phyloP scores from a whole-genome alignment of 2,329 filamentous ascomycete species.

The Rhexocercosporidium sp. region DNA sequence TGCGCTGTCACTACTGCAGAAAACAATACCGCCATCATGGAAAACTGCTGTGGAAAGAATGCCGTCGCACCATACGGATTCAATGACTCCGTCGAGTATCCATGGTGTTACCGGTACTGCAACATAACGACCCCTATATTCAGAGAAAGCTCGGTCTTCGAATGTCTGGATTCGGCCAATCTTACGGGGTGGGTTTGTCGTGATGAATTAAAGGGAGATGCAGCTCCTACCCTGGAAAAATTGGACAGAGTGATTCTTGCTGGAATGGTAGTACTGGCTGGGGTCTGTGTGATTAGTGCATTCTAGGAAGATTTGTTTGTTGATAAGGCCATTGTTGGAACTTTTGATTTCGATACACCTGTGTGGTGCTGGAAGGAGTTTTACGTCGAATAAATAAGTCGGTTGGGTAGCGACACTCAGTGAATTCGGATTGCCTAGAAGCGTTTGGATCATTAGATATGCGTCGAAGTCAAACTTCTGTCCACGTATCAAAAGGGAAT shows the following conservation, averaged over 20 bases:
- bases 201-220: background rate
- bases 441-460: too few species aligned
- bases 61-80: background rate
- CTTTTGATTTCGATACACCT: too few species aligned
- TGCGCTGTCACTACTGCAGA: background rate
- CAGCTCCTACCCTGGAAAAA: background rate
- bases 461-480: too few species aligned
- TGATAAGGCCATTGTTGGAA: too few species aligned
- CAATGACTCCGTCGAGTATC: background rate
- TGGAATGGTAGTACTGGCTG: background rate
- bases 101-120: constrained; percentile 2
- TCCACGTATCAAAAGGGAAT: too few species aligned
- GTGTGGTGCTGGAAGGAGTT: too few species aligned
- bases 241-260: background rate
- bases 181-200: background rate
- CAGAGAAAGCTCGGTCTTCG: background rate
- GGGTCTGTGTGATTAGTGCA: background rate
- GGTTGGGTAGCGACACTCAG: too few species aligned
- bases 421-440: too few species aligned
- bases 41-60: background rate
- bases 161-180: background rate
- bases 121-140: background rate
- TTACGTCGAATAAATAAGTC: too few species aligned
- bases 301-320: background rate
- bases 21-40: background rate